Conservation (phyloP, 2,329 filamentous ascomycete genomes). For the Tolypocladium amazonense region DNA sequence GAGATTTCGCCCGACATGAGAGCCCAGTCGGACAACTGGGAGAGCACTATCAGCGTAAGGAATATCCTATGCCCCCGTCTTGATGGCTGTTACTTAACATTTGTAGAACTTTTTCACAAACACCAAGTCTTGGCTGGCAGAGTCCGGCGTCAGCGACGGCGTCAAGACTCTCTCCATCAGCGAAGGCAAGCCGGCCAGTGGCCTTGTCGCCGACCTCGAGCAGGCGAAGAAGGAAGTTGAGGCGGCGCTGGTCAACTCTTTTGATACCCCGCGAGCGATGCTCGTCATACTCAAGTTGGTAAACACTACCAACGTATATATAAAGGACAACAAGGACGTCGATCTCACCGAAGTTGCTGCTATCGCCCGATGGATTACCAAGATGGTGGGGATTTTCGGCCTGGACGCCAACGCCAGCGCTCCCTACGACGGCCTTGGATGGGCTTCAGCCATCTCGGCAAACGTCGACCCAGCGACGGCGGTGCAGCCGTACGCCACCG, state of each 20-base stretch:
- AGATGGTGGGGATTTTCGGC: constrained; percentile 75
- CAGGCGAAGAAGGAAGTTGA: constrained; percentile 45
- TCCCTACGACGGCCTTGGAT: constrained; percentile 47
- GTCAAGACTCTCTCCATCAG: constrained; percentile 28
- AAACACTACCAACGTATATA: constrained; percentile 59
- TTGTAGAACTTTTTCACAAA: constrained; percentile 47
- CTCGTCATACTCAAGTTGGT: constrained; percentile 67
- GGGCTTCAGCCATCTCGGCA: constrained; percentile 32
- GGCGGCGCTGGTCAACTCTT: constrained; percentile 65
- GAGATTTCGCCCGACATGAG: constrained; percentile 82
- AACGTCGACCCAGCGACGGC: constrained; percentile 32
- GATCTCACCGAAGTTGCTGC: constrained; percentile 38
- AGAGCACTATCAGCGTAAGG: constrained; percentile 60
- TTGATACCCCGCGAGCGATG: constrained; percentile 77
- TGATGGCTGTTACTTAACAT: constrained; percentile 6
- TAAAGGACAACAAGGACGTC: constrained; percentile 34
- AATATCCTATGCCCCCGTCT: not conserved
- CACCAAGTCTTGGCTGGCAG: constrained; percentile 41
- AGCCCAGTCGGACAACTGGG: constrained; percentile 65
- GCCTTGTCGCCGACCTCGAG: constrained; percentile 31
- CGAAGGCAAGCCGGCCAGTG: constrained; percentile 18
- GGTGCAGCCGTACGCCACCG: constrained; percentile 35
- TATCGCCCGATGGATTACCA: constrained; percentile 70
- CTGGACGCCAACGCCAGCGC: constrained; percentile 52
- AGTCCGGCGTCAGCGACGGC: constrained; percentile 24